Evolutionary conservation across 805 yeast species (phyloP).

Genomic region (Diddensiella caesifluorescens): DNA sequence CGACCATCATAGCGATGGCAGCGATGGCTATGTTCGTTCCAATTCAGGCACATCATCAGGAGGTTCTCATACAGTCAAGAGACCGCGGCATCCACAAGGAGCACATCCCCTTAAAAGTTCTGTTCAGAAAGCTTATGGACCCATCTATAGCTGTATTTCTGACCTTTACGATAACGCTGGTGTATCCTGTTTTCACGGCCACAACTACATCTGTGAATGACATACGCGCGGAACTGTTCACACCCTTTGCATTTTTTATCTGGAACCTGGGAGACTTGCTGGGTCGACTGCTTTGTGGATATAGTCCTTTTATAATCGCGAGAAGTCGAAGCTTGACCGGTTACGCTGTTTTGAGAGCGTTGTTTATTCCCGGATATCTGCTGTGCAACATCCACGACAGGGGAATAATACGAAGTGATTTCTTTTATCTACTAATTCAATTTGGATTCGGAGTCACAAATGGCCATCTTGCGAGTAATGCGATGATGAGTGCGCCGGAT

Average conservation of each 20-base stretch:
- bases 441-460: constrained; percentile 78
- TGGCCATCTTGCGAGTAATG: constrained; percentile 77
- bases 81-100: constrained; percentile 8
- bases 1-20: constrained; percentile 42
- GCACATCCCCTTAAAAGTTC: constrained; percentile 53
- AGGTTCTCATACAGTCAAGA: background rate
- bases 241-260: constrained; percentile 72
- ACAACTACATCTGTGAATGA: constrained; percentile 49
- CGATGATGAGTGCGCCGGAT: constrained; percentile 70
- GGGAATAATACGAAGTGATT: constrained; percentile 38
- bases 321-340: constrained; percentile 42
- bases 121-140: constrained; percentile 58
- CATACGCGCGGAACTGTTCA: constrained; percentile 36
- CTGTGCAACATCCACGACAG: constrained; percentile 53
- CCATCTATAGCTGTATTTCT: constrained; percentile 67
- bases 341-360: constrained; percentile 49
- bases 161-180: constrained; percentile 66
- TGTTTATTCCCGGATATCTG: constrained; percentile 67
- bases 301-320: constrained; percentile 38
- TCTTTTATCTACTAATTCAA: constrained; percentile 63
- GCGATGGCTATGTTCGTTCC: constrained; percentile 38
- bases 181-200: constrained; percentile 89
- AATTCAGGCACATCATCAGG: constrained; percentile 1
- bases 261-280: constrained; percentile 89
- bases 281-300: constrained; percentile 69